Conservation (phyloP, 1,139 yeast genomes). For the Pichia inconspicua region DNA sequence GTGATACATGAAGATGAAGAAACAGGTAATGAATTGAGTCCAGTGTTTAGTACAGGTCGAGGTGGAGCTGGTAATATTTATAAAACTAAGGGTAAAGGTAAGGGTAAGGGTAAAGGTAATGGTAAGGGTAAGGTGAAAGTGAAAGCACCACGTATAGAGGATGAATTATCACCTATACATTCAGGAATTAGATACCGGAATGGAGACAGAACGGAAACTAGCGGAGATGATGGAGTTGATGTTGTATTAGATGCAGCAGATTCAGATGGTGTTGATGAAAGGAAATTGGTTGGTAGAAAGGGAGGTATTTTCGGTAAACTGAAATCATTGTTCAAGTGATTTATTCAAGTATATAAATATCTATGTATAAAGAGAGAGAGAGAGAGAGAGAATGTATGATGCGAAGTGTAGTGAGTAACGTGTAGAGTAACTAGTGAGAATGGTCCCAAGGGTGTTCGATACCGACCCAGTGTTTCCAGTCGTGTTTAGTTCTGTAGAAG, state of each 20-base stretch:
- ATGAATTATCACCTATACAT: constrained; percentile 35
- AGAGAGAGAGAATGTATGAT: neutral
- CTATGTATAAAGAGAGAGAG: too few species aligned
- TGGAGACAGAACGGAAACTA: neutral
- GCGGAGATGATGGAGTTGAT: neutral
- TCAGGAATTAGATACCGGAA: constrained; percentile 8
- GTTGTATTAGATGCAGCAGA: neutral
- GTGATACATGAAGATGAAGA: constrained; percentile 31
- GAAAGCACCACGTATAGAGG: constrained; percentile 29
- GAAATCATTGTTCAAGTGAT: neutral
- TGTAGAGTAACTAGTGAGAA: constrained; percentile 12
- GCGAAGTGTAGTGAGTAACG: too few species aligned
- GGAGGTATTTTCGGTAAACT: neutral
- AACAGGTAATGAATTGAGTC: constrained; percentile 37
- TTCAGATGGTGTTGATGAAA: neutral
- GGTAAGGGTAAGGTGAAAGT: constrained; percentile 32
- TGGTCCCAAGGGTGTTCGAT: constrained; percentile 29
- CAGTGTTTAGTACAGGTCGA: constrained; percentile 46
- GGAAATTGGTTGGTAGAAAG: neutral
- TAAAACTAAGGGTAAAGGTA: constrained; percentile 28
- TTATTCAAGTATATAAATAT: too few species aligned
- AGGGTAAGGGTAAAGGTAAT: constrained; percentile 22
- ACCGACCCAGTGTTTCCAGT: constrained; percentile 52
- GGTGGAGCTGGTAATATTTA: constrained; percentile 56
- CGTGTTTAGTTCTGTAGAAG: constrained; percentile 69